Evolutionary conservation across 176 grass and related monocot species (phyloP).

Genomic region (Zizania latifolia): DNA sequence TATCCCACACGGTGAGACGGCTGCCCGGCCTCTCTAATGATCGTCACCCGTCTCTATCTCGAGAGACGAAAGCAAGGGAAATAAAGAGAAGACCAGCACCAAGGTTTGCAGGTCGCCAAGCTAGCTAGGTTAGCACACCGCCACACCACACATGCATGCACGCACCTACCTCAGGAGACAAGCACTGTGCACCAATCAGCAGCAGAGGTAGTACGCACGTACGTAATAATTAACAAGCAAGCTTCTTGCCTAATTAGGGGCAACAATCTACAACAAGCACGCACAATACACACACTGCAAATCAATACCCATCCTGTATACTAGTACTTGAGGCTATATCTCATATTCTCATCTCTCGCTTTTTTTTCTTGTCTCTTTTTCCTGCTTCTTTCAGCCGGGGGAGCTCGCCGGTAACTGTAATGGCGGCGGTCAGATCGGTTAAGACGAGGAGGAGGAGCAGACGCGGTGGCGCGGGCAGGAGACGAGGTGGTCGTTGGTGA

Average conservation of each 20-base stretch:
- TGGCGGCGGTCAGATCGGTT: neutral
- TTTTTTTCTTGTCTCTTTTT: neutral
- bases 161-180: slow-evolving; percentile 1
- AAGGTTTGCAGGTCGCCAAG: slow-evolving; percentile 6
- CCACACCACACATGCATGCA: slow-evolving; percentile 25
- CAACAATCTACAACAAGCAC: slow-evolving; percentile 24
- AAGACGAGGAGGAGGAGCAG: slow-evolving; percentile 25
- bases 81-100: neutral
- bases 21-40: slow-evolving; percentile 21
- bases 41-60: neutral
- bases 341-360: neutral
- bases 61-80: neutral
- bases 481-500: slow-evolving; percentile 95
- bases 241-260: slow-evolving; percentile 27
- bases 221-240: slow-evolving; percentile 15
- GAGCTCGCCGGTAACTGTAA: neutral
- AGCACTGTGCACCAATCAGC: neutral
- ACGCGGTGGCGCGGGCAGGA: slow-evolving; percentile 83
- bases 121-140: no score
- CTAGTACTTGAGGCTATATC: slow-evolving; percentile 11
- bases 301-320: slow-evolving; percentile 24
- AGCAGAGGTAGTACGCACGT: neutral
- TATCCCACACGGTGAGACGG: slow-evolving; percentile 43
- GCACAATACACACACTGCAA: slow-evolving; percentile 25
- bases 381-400: neutral